Percentiles rank a stretch among this genome's conserved stretches.
These are phyloP conservation scores for Epichloe coenophiala DNA, from an alignment of 2,329 filamentous ascomycete species.

Conservation along the genomic window DNA sequence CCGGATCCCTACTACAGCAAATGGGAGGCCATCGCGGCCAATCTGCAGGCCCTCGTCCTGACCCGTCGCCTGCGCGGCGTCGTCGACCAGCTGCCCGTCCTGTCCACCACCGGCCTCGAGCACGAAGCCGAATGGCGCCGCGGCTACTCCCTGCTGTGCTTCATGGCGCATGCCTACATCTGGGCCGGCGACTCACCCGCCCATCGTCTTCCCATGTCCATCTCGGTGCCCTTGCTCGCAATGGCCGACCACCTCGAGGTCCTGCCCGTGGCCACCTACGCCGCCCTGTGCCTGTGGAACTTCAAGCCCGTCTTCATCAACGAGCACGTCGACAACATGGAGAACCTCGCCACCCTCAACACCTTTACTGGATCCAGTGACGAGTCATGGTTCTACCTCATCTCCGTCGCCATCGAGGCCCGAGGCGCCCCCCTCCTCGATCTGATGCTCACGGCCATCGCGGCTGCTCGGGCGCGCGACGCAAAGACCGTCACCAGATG, in stretches of 20 bases:
- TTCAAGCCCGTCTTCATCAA: slow-evolving; percentile 82
- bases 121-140: slow-evolving; percentile 84
- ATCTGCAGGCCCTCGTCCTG: slow-evolving; percentile 75
- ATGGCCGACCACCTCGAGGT: slow-evolving; percentile 70
- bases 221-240: slow-evolving; percentile 70
- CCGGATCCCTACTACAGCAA: slow-evolving; percentile 87
- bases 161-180: slow-evolving; percentile 90
- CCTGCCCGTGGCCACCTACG: slow-evolving; percentile 87
- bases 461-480: slow-evolving; percentile 61
- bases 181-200: slow-evolving; percentile 81
- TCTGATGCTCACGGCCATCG: slow-evolving; percentile 77
- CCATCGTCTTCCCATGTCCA: slow-evolving; percentile 64
- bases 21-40: slow-evolving; percentile 79
- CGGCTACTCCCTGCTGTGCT: slow-evolving; percentile 79
- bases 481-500: slow-evolving; percentile 56
- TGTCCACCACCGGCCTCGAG: slow-evolving; percentile 70
- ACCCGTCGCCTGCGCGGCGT: slow-evolving; percentile 70
- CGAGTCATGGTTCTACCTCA: slow-evolving; percentile 97
- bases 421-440: slow-evolving; percentile 77
- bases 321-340: slow-evolving; percentile 67
- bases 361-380: slow-evolving; percentile 92
- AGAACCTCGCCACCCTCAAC: slow-evolving; percentile 76
- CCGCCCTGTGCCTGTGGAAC: slow-evolving; percentile 88
- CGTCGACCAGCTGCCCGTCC: slow-evolving; percentile 67
- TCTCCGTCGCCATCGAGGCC: slow-evolving; percentile 91